Evolutionary conservation across 495 filamentous ascomycete species (phyloP).

Genomic region (Xanthoparmelia taractica): DNA sequence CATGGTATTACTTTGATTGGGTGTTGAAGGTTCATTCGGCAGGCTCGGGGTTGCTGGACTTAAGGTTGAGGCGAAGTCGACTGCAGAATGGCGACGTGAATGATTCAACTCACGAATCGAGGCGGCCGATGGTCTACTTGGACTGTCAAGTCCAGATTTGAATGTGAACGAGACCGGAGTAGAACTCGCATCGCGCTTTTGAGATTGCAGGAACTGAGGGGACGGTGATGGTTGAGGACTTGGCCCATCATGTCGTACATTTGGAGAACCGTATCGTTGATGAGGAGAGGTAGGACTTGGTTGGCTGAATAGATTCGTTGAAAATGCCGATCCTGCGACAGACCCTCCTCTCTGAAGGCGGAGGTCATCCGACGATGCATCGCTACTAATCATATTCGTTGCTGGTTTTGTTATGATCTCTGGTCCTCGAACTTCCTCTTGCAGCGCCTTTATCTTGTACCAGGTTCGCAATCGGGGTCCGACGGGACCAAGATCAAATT

Average conservation of each 20-base stretch:
- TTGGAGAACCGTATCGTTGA: slow-evolving; percentile 5
- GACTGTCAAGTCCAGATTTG: slow-evolving; percentile 46
- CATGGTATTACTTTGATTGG: slow-evolving; percentile 24
- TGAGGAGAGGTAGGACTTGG: slow-evolving; percentile 11
- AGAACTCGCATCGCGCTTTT: slow-evolving; percentile 22
- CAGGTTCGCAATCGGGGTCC: slow-evolving; percentile 85
- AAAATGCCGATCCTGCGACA: slow-evolving; percentile 27
- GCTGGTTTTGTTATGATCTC: slow-evolving; percentile 24
- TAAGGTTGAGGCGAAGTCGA: slow-evolving; percentile 47
- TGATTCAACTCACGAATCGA: slow-evolving; percentile 78
- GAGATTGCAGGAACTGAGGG: slow-evolving; percentile 15
- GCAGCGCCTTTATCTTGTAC: slow-evolving; percentile 83
- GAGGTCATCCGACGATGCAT: slow-evolving; percentile 37
- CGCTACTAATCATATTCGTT: slow-evolving; percentile 26
- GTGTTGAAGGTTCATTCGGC: slow-evolving; percentile 11
- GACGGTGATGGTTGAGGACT: slow-evolving; percentile 22
- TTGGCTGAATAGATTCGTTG: slow-evolving; percentile 32
- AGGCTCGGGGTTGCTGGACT: slow-evolving; percentile 21
- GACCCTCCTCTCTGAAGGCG: slow-evolving; percentile 34
- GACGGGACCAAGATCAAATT: slow-evolving; percentile 87
- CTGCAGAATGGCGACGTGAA: slow-evolving; percentile 78
- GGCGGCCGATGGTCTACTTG: slow-evolving; percentile 64
- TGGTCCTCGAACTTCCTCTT: slow-evolving; percentile 64
- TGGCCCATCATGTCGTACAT: slow-evolving; percentile 16
- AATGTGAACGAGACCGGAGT: slow-evolving; percentile 37